Base-by-base conservation (phyloP, 2,329 filamentous ascomycete genomes). In the Tolypocladium album region DNA sequence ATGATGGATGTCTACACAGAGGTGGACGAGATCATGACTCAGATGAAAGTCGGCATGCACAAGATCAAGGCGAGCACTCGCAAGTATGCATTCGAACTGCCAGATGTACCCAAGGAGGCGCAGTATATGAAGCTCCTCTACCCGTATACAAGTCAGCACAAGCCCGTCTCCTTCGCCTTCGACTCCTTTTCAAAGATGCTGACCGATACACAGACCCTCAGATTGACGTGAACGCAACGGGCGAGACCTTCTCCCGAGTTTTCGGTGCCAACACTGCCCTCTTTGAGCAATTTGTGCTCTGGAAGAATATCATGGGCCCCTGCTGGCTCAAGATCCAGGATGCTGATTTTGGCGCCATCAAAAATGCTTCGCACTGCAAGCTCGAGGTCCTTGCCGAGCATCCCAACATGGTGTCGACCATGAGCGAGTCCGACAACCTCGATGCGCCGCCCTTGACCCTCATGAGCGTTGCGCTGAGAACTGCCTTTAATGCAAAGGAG, bases 241-340 rank as follows among this genome's bases (percentile, higher is more conserved):
- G 94, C 36, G 87, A 96, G 71, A 97, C 94, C 0, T 99, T 93
- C 70, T 97, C 93, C 1, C 90, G 90, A 65, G 88, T 96, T 31
- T 99, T 99, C 66, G 94, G 95, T 36, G 88, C 89, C 60, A 96
- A 94, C 72, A 99, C 94, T 0, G 86, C 90, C 1, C 80, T 99
- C 0, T 99, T 99, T 67, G 94, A 99, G 74, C 94, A 99, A 67
- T 99, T 99, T 70, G 94, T 99, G 24, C 81, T 99, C 6, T 97
- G 92, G 89, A 97, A 97, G 77, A 96, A 96, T 70, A 90, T 99
- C 67, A 99, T 97, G 93, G 94, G 94, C 1, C 94, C 94, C 38
- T 97, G 94, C 72, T 99, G 94, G 94, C 82, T 99, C 55, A 92
- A 88, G 70, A 94, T 99, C 59, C 83, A 92, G 65, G 88, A 89